Evolutionary conservation across 2,329 filamentous ascomycete genomes (phyloP), one percentile per base, ranked within the genome.

Genomic region (Ophiocordyceps unilateralis): DNA sequence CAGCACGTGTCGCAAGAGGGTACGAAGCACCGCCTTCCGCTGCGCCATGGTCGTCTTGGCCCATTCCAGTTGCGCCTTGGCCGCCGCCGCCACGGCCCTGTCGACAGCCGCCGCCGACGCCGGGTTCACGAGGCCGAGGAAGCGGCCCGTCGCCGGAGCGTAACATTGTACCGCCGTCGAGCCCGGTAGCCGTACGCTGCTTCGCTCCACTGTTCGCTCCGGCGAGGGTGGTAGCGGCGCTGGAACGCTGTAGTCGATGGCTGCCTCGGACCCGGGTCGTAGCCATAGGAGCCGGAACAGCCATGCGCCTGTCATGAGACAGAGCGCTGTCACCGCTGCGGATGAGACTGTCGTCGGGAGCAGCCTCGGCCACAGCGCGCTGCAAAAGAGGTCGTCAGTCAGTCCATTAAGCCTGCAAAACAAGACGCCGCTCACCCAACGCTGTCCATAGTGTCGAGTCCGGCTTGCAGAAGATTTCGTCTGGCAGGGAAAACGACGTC

Each of bases 81-180:
- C 70, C 2, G 91, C 84, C 46, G 78, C 76, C 28, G 76, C 73
- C 49, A 98, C 75, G 23, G 80, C 79, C 46, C 76, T 69, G 60
- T 98, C 85, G 56, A 98, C 85, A 47, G 77, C 81, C 44, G 78
- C 76, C 2, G 76, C 65, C 1, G 84, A 87, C 9, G 79, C 76
- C 17, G 89, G 84, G 58, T 83, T 84, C 59, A 89, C 70, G 50
- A 76, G 69, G 43, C 85, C 87, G 22, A 98, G 76, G 46, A 85
- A 74, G 54, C 83, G 74, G 48, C 91, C 91, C 21, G 87, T 95
- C 2, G 89, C 89, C 1, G 91, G 91, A 38, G 82, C 83, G 59
- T 91, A 91, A 64, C 85, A 93, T 63, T 85, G 83, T 46, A 93
- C 79, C 8, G 78, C 72, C 1, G 73, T 71, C 34, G 76, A 77